Conservation (phyloP, 129 eudicot species). For the Smallanthus sonchifolius region DNA sequence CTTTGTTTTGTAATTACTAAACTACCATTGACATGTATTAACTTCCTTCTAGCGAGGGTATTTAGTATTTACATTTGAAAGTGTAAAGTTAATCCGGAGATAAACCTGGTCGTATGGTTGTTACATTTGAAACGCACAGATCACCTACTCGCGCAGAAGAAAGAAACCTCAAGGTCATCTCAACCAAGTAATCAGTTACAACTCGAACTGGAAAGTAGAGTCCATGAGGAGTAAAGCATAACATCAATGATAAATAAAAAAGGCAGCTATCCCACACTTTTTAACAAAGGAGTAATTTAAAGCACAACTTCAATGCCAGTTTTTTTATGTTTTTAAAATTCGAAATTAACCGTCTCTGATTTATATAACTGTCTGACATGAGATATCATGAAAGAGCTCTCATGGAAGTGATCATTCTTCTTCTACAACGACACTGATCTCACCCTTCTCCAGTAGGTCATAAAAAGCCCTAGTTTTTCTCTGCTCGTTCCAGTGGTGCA, state of each 20-base stretch:
- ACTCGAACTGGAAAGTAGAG: not conserved
- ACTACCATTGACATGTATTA: too few species aligned
- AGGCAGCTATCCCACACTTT: too few species aligned
- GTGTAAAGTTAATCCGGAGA: too few species aligned
- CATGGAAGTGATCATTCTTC: conserved; percentile 30
- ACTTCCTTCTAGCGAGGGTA: too few species aligned
- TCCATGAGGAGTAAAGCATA: conserved; percentile 1
- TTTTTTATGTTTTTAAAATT: conserved; percentile 6
- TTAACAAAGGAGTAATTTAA: too few species aligned
- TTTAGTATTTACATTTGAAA: too few species aligned
- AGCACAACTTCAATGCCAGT: conserved; percentile 6
- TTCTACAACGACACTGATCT: conserved; percentile 37
- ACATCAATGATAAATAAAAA: too few species aligned
- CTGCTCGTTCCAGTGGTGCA: conserved; percentile 51
- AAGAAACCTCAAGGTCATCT: not conserved
- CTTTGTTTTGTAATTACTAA: too few species aligned
- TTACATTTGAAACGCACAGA: too few species aligned
- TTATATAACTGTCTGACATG: conserved; percentile 22
- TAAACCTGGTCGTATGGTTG: too few species aligned
- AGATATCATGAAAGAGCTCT: not conserved
- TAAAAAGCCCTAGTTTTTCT: conserved; percentile 34
- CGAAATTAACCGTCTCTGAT: conserved; percentile 1
- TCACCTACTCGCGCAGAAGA: too few species aligned
- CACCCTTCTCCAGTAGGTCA: conserved; percentile 41
- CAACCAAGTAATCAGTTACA: conserved; percentile 5